Conservation (phyloP, 768 basidiomycete genomes). For the Pulveroboletus sp. region DNA sequence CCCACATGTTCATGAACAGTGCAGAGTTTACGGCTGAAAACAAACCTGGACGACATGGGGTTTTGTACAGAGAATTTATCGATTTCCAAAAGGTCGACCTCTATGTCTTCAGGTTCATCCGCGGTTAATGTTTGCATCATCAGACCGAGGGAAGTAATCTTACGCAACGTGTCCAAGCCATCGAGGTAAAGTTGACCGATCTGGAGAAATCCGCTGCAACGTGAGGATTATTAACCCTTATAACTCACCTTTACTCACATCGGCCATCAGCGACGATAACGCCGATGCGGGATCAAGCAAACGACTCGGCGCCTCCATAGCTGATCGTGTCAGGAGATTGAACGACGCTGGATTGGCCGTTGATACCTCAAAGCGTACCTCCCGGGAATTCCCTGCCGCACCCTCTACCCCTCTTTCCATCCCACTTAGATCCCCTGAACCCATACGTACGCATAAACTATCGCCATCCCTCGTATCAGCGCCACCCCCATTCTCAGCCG, state of each 20-base stretch:
- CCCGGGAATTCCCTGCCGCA: conserved; percentile 45
- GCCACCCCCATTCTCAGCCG: conserved; percentile 13
- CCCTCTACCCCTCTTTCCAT: conserved; percentile 28
- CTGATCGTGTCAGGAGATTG: conserved; percentile 74
- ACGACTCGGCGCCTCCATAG: conserved; percentile 63
- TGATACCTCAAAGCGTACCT: conserved; percentile 51
- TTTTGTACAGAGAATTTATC: conserved; percentile 56
- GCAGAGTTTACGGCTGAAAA: conserved; percentile 51
- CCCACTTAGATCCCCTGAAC: conserved; percentile 28
- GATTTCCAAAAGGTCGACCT: conserved; percentile 60
- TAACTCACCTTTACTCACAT: conserved; percentile 10
- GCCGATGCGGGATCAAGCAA: conserved; percentile 34
- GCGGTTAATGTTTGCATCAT: conserved; percentile 12
- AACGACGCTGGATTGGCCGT: conserved; percentile 67
- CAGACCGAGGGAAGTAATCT: conserved; percentile 39
- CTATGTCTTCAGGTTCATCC: conserved; percentile 5
- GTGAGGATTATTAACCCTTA: conserved; percentile 19
- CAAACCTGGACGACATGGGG: conserved; percentile 45
- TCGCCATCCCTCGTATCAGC: conserved; percentile 33
- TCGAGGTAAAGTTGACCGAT: conserved; percentile 45
- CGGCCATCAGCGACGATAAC: conserved; percentile 10
- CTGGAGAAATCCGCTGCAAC: conserved; percentile 37
- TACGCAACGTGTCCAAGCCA: conserved; percentile 36
- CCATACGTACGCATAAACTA: conserved; percentile 36
- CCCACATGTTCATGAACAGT: conserved; percentile 55